Evolutionary conservation across 2,329 filamentous ascomycete species (phyloP).

Genomic region (Didymella sp.): DNA sequence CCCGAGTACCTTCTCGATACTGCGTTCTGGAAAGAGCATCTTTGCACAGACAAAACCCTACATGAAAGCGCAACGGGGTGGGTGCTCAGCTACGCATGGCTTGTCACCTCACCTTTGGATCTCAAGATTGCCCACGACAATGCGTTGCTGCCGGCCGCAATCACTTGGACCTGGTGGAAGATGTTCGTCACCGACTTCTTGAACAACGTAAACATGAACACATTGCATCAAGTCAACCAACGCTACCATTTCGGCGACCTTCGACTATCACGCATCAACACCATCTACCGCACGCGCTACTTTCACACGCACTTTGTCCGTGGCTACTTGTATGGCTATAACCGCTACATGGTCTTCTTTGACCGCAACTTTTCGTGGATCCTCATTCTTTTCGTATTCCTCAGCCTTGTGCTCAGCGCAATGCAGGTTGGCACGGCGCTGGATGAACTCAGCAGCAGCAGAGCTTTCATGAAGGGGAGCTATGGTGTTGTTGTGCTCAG

Average conservation of each 20-base stretch:
- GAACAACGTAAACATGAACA: slow-evolving; percentile 38
- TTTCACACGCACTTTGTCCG: slow-evolving; percentile 46
- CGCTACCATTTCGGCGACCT: slow-evolving; percentile 49
- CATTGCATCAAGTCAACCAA: slow-evolving; percentile 46
- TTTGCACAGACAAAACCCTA: slow-evolving; percentile 27
- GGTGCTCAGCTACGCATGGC: slow-evolving; percentile 47
- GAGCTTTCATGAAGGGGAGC: slow-evolving; percentile 34
- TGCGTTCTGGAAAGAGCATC: slow-evolving; percentile 41
- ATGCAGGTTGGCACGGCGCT: slow-evolving; percentile 49
- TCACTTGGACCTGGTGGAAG: slow-evolving; percentile 48
- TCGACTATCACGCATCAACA: slow-evolving; percentile 46
- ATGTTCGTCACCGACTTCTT: slow-evolving; percentile 38
- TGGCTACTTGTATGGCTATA: slow-evolving; percentile 51
- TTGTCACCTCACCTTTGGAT: slow-evolving; percentile 43
- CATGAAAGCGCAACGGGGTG: slow-evolving; percentile 42
- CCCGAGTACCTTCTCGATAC: slow-evolving; percentile 42
- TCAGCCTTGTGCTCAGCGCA: slow-evolving; percentile 45
- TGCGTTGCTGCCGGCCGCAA: slow-evolving; percentile 35
- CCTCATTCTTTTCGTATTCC: slow-evolving; percentile 48
- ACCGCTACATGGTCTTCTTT: slow-evolving; percentile 50
- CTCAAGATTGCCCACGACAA: slow-evolving; percentile 44
- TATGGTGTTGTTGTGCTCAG: slow-evolving; percentile 48
- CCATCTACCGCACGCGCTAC: slow-evolving; percentile 45
- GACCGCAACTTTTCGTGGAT: slow-evolving; percentile 50
- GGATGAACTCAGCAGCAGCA: slow-evolving; percentile 30